phyloP scores from a whole-genome alignment of 2,329 filamentous ascomycete species.

The Cercospora canescens region DNA sequence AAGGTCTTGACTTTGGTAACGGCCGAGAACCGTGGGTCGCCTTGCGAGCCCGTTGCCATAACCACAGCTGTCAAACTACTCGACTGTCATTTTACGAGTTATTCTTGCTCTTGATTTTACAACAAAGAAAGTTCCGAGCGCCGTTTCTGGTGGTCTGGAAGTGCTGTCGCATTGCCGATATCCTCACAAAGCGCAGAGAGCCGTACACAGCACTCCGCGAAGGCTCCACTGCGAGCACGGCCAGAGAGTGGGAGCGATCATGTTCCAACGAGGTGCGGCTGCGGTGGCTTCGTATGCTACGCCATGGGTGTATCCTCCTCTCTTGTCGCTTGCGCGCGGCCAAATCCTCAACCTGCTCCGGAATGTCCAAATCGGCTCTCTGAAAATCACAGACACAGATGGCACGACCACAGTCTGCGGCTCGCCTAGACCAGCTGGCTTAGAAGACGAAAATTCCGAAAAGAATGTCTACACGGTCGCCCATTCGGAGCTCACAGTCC shows the following conservation, averaged over 20 bases:
- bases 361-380: conserved; percentile 48
- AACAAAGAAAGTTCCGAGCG: background rate
- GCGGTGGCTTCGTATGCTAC: conserved; percentile 43
- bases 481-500: conserved; percentile 59
- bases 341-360: conserved; percentile 48
- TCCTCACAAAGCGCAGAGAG: background rate
- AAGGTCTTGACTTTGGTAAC: background rate
- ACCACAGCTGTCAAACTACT: background rate
- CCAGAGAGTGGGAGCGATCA: background rate
- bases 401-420: conserved; percentile 46
- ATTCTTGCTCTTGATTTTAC: background rate
- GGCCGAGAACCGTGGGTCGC: background rate
- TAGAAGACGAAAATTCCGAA: conserved; percentile 34
- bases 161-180: background rate
- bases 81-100: background rate
- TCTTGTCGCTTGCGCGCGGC: conserved; percentile 48
- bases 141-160: background rate
- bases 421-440: conserved; percentile 35
- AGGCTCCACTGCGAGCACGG: background rate
- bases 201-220: background rate
- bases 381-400: conserved; percentile 47
- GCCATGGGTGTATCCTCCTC: conserved; percentile 49
- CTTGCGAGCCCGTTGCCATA: no score
- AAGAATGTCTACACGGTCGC: conserved; percentile 42
- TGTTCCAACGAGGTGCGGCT: conserved; percentile 8